A percentile compares a stretch with the other conserved stretches of the same genome.
Evolutionary conservation across 2,329 filamentous ascomycete species (phyloP).

Genomic region (Hyphodiscus sp.): DNA sequence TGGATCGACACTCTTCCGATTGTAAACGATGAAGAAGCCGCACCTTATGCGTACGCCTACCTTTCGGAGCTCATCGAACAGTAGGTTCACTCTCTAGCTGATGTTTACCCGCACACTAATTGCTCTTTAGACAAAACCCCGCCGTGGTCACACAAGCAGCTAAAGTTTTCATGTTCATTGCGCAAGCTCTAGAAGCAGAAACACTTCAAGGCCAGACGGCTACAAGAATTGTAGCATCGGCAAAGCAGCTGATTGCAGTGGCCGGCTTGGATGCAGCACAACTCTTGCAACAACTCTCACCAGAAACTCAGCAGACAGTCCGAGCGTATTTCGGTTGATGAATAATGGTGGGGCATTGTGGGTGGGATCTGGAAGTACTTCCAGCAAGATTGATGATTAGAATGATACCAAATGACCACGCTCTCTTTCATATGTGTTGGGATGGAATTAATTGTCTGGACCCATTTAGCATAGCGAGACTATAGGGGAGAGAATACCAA

Average conservation of each 20-base stretch:
- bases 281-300: constrained; percentile 67
- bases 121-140: constrained; percentile 67
- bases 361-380: constrained; percentile 1
- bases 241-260: constrained; percentile 68
- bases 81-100: constrained; percentile 52
- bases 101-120: constrained; percentile 24
- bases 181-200: constrained; percentile 83
- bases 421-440: constrained; percentile 11
- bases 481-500: not conserved
- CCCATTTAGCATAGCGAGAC: constrained; percentile 22
- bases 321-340: constrained; percentile 68
- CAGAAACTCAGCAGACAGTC: constrained; percentile 75
- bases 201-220: constrained; percentile 82
- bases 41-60: constrained; percentile 92
- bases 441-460: constrained; percentile 1
- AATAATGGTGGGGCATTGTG: constrained; percentile 1
- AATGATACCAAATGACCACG: constrained; percentile 25
- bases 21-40: constrained; percentile 92
- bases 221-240: constrained; percentile 66
- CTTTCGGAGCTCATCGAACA: constrained; percentile 86
- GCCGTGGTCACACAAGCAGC: constrained; percentile 69
- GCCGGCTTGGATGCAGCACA: constrained; percentile 71
- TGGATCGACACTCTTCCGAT: constrained; percentile 92
- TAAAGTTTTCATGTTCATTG: constrained; percentile 79
- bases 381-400: constrained; percentile 14